These are phyloP conservation scores for Fusarium aywerte DNA, from an alignment of 2,329 filamentous ascomycete species.

Conservation along the genomic window DNA sequence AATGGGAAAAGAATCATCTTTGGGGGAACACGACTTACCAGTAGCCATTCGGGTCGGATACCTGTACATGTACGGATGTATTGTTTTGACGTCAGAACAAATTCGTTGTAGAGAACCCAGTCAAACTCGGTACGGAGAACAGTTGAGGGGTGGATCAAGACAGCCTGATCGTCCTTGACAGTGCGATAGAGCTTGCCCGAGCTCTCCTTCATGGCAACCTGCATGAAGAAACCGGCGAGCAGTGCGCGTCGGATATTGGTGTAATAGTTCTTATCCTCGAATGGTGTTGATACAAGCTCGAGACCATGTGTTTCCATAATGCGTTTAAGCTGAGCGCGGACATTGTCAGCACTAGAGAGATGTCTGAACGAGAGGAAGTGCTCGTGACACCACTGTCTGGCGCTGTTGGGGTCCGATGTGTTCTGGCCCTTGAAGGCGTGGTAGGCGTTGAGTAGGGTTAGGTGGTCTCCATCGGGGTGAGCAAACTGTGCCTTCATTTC, in stretches of 20 bases:
- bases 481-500: conserved; percentile 97
- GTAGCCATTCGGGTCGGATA: conserved; percentile 91
- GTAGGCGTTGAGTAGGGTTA: conserved; percentile 97
- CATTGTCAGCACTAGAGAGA: conserved; percentile 91
- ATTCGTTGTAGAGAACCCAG: conserved; percentile 99
- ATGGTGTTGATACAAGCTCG: conserved; percentile 87
- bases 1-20: not conserved
- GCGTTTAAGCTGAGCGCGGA: conserved; percentile 88
- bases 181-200: conserved; percentile 92
- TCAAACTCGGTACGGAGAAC: conserved; percentile 89
- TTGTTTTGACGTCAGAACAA: conserved; percentile 97
- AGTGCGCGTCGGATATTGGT: conserved; percentile 94
- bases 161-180: conserved; percentile 95
- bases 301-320: conserved; percentile 96
- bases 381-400: conserved; percentile 94
- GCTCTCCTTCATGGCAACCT: conserved; percentile 93
- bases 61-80: conserved; percentile 95
- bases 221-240: conserved; percentile 98
- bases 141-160: conserved; percentile 92
- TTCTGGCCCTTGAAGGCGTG: conserved; percentile 89
- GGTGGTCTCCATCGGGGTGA: conserved; percentile 92
- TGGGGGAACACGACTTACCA: conserved; percentile 66
- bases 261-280: conserved; percentile 97
- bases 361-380: conserved; percentile 93
- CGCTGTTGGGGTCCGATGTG: conserved; percentile 69